Evolutionary conservation across 805 yeast genomes (phyloP), one percentile per base, ranked within the genome.

Genomic region (Kuraishia ogatae): DNA sequence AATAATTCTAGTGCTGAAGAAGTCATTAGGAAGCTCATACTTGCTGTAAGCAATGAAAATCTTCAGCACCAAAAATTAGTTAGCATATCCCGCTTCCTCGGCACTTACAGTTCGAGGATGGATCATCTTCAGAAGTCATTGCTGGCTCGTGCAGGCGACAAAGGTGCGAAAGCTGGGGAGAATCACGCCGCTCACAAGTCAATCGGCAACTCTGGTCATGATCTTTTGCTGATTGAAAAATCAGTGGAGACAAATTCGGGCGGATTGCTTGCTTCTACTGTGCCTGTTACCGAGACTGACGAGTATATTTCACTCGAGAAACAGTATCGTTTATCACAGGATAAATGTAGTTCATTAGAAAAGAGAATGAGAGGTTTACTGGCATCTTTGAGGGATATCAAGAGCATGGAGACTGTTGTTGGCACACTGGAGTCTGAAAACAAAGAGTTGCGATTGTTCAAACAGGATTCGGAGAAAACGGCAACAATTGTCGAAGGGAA

Each of bases 1-100:
- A 79, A 82, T 15, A 74, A 84, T 19, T 73, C 82, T 1, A 78
- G 73, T 50, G 68, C 86, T 54, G 83, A 83, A 46, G 77, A 77
- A 53, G 75, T 85, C 4, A 77, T 87, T 8, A 77, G 79, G 55
- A 67, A 77, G 21, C 67, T 88, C 47, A 75, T 84, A 1, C 70
- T 78, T 28, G 82, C 82, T 54, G 69, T 87, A 20, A 76, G 82
- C 53, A 73, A 79, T 58, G 82, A 83, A 55, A 83, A 79, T 60
- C 74, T 82, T 53, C 87, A 86, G 61, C 82, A 77, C 59, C 72
- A 79, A 59, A 76, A 82, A 56, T 65, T 86, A 54, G 71, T 72
- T 50, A 76, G 85, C 11, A 70, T 87, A 48, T 82, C 81, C 39
- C 71, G 68, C 23, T 86, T 84, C 60, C 65, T 87, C 56, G 68